Evolutionary conservation across 805 yeast species (phyloP).

Genomic region (Saccharomycopsis synnaedendra): DNA sequence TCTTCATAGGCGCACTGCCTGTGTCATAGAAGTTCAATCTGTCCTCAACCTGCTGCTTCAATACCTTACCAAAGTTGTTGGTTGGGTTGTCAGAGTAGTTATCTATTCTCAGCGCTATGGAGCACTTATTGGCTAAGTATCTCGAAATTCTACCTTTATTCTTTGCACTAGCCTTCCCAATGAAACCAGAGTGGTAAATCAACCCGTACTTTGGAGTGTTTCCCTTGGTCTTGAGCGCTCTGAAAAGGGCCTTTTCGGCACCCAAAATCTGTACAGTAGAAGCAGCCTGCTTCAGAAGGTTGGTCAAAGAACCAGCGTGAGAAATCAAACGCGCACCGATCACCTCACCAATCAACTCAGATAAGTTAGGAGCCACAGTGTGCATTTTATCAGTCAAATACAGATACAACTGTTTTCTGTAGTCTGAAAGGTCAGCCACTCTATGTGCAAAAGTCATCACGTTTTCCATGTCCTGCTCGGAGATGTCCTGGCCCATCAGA

Average conservation of each 20-base stretch:
- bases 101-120: slow-evolving; percentile 97
- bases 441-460: slow-evolving; percentile 86
- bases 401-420: slow-evolving; percentile 72
- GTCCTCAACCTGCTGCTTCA: slow-evolving; percentile 96
- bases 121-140: slow-evolving; percentile 97
- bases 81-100: slow-evolving; percentile 93
- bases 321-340: slow-evolving; percentile 98
- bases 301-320: slow-evolving; percentile 96
- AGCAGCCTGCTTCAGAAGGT: slow-evolving; percentile 95
- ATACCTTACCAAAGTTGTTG: slow-evolving; percentile 77
- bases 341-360: slow-evolving; percentile 96
- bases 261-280: slow-evolving; percentile 97
- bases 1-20: slow-evolving; percentile 95
- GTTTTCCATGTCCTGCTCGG: slow-evolving; percentile 89
- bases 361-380: slow-evolving; percentile 93
- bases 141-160: slow-evolving; percentile 99
- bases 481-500: slow-evolving; percentile 98
- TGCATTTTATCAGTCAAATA: slow-evolving; percentile 94
- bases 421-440: slow-evolving; percentile 84
- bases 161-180: slow-evolving; percentile 88
- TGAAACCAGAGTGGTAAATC: slow-evolving; percentile 89
- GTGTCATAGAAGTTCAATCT: slow-evolving; percentile 92
- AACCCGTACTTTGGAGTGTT: slow-evolving; percentile 95
- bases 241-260: slow-evolving; percentile 93
- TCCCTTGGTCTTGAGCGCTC: slow-evolving; percentile 94